Evolutionary conservation across 805 yeast genomes (phyloP), one percentile per base, ranked within the genome.

Genomic region (Metschnikowia kofuensis): DNA sequence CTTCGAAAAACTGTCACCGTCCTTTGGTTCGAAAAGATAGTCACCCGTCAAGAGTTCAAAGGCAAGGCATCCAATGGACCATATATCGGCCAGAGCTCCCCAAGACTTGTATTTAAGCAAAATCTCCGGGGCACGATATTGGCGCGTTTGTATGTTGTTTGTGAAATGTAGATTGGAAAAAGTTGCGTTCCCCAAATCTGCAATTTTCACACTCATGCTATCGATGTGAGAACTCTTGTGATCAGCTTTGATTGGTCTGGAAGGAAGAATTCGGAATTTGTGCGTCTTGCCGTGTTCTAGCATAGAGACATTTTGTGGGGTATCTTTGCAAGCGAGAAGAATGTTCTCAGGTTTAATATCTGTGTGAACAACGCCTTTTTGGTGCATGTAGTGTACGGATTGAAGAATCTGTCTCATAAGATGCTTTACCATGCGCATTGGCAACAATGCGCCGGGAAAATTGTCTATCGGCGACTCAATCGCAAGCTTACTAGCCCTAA

Each of bases 1-100:
- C 61, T 91, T 91, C 42, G 84, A 65, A 68, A 89, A 92, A 5
- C 86, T 74, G 47, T 79, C 80, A 1, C 91, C 90, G 52, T 81
- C 81, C 45, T 83, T 80, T 6, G 99, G 99, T 65, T 92, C 97
- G 66, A 92, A 94, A 43, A 94, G 67, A 61, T 91, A 91, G 67
- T 92, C 98, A 3, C 98, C 98, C 0, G 99, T 92, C 39, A 92
- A 67, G 26, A 94, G 75, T 70, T 94, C 99, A 68, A 94, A 94
- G 1, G 87, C 75, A 60, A 94, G 69, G 69, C 98, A 91, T 0
- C 96, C 97, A 59, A 87, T 75, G n/a, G 96, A 87, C 99, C 99
- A 94, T 42, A 92, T 78, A 68, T 94, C 99, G 1, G 95, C 85
- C 47, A 92, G 83, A 45, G 96, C 90, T 0, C 99, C 99, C 99